Conservation (phyloP, 352 stramenopile species). For the Phytophthora pini region DNA sequence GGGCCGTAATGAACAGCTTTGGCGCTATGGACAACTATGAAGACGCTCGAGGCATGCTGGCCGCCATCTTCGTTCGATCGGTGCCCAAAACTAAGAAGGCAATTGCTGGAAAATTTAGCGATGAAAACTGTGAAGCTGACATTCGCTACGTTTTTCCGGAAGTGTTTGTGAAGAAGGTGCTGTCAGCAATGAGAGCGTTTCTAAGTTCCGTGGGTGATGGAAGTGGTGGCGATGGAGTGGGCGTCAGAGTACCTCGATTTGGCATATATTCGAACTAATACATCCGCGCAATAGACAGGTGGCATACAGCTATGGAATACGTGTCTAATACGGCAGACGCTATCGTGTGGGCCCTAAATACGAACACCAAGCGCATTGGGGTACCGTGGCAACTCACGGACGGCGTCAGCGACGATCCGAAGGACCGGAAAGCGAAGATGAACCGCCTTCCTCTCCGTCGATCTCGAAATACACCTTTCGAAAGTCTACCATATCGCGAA, state of each 20-base stretch:
- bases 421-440: not conserved
- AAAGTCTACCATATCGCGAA: not conserved
- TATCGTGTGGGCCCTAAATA: conserved; percentile 1
- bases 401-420: not conserved
- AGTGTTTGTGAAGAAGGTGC: conserved; percentile 6
- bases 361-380: not conserved
- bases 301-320: not conserved
- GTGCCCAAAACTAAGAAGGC: conserved; percentile 10
- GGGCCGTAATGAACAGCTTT: not conserved
- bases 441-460: not conserved
- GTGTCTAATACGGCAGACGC: not conserved
- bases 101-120: conserved; percentile 5
- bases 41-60: not conserved
- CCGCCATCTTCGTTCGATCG: not conserved
- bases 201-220: not conserved
- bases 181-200: not conserved
- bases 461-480: not conserved
- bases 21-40: not conserved
- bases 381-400: not conserved
- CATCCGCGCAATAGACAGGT: too few relatives aligned
- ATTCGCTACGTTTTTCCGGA: conserved; percentile 8
- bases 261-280: not conserved
- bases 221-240: not conserved
- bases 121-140: not conserved
- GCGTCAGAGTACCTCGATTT: not conserved